phyloP scores from a whole-genome alignment of 345 rosid species.

The Moringa oleifera region DNA sequence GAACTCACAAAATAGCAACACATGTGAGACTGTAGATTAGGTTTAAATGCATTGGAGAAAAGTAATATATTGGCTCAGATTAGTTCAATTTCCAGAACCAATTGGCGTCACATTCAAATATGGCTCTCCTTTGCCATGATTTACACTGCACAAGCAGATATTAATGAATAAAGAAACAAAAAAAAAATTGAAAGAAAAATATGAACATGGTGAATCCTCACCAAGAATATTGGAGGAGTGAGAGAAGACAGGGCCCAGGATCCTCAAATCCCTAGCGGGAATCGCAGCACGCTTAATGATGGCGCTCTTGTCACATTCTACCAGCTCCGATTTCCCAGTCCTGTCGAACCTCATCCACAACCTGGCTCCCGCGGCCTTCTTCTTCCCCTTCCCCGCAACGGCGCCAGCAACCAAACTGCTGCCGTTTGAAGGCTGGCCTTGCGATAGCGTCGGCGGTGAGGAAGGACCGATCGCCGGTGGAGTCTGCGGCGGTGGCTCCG shows the following conservation, averaged over 20 bases:
- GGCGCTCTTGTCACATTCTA: constrained; percentile 78
- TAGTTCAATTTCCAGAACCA: no score
- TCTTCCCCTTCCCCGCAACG: constrained; percentile 56
- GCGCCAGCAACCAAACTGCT: constrained; percentile 21
- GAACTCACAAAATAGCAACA: no score
- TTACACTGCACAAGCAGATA: no score
- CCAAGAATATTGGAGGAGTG: constrained; percentile 85
- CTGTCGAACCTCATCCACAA: constrained; percentile 90
- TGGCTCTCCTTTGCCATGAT: no score
- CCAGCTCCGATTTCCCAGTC: constrained; percentile 66
- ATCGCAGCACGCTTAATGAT: constrained; percentile 68
- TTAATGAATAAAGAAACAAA: no score
- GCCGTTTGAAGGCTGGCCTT: neutral
- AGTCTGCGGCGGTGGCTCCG: constrained; percentile 16
- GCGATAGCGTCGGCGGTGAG: constrained; percentile 22
- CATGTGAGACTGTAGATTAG: no score
- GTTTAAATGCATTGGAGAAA: no score
- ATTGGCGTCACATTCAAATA: no score
- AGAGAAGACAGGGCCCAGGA: constrained; percentile 90
- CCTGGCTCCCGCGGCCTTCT: constrained; percentile 85
- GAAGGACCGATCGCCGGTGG: constrained; percentile 10
- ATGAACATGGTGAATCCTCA: constrained; percentile 4
- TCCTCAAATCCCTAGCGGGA: constrained; percentile 91
- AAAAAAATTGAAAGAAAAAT: neutral
- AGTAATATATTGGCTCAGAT: no score